phyloP scores from a whole-genome alignment of 805 yeast species.

The Candida ponderosae region DNA sequence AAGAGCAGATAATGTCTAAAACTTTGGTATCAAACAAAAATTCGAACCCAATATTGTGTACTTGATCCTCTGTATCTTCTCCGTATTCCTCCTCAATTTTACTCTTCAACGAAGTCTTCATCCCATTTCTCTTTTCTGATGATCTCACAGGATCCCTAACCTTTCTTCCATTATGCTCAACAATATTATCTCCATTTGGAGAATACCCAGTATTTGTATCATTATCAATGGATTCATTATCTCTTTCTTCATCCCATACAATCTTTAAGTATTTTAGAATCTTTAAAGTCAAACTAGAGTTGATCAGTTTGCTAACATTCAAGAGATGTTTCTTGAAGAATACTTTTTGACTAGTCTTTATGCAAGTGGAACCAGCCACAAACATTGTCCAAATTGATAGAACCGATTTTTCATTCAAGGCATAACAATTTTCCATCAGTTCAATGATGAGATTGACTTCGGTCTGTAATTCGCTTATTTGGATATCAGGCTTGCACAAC shows the following conservation, averaged over 20 bases:
- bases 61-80: neutral
- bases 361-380: slow-evolving; percentile 14
- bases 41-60: slow-evolving; percentile 11
- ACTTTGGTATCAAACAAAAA: slow-evolving; percentile 18
- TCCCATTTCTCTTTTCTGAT: neutral
- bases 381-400: slow-evolving; percentile 17
- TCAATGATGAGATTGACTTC: slow-evolving; percentile 7
- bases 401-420: slow-evolving; percentile 4
- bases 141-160: neutral
- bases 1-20: slow-evolving; percentile 15
- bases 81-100: neutral
- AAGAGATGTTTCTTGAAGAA: slow-evolving; percentile 7
- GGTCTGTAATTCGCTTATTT: slow-evolving; percentile 6
- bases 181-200: too few species aligned
- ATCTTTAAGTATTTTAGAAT: slow-evolving; percentile 16
- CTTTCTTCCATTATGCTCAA: too few species aligned
- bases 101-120: too few species aligned
- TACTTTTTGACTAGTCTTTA: slow-evolving; percentile 6
- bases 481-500: slow-evolving; percentile 6
- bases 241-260: slow-evolving; percentile 15
- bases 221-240: neutral
- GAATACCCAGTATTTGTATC: neutral
- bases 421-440: slow-evolving; percentile 6
- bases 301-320: slow-evolving; percentile 7
- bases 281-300: slow-evolving; percentile 14